Evolutionary conservation across 176 grass and related monocot species (phyloP), one percentile per base, ranked within the genome.

Genomic region (Avena atlantica): DNA sequence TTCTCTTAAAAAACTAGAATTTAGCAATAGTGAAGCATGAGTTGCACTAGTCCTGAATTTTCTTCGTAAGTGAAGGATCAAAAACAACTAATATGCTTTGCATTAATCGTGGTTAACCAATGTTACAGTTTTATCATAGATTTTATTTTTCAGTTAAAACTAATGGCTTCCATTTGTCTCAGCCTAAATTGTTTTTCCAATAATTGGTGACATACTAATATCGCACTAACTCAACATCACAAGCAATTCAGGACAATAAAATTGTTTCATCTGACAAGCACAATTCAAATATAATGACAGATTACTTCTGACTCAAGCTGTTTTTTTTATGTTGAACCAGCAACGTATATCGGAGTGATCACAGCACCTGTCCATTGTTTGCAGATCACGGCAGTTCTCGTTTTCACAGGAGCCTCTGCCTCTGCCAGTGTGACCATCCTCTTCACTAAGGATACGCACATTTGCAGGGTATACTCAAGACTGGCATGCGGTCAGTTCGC

Each of bases 401-500:
- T 27, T 24, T 75, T 75, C 47, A 3, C 13, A 0, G 72, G 23
- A 75, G 47, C 21, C 72, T 75, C 47, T 75, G 72, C 47, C 23
- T 51, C 72, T 7, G 72, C 72, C 13, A 17, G 47, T 15, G 21
- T 75, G 72, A 25, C 23, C 13, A 16, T 75, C 25, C 23, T 75
- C 47, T 52, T 51, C 45, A 25, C 14, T 21, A 51, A 14, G 47
- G 72, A 75, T 51, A 12, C 51, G 23, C 8, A 27, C 72, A 15
- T 51, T 6, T 74, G 71, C 21, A 8, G 1, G n/a, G 2, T 15
- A 25, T 74, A 50, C 71, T 0, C 6, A 3, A 2, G 12, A 13
- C 70, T 74, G 42, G 70, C 42, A n/a, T 74, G 70, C 44, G 12
- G 42, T 45, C 70, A 74, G 44, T 74, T 74, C 44, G n/a, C 4